Evolutionary conservation across 768 basidiomycete species (phyloP), one percentile per base, ranked within the genome.

Genomic region (Kwoniella shandongensis): DNA sequence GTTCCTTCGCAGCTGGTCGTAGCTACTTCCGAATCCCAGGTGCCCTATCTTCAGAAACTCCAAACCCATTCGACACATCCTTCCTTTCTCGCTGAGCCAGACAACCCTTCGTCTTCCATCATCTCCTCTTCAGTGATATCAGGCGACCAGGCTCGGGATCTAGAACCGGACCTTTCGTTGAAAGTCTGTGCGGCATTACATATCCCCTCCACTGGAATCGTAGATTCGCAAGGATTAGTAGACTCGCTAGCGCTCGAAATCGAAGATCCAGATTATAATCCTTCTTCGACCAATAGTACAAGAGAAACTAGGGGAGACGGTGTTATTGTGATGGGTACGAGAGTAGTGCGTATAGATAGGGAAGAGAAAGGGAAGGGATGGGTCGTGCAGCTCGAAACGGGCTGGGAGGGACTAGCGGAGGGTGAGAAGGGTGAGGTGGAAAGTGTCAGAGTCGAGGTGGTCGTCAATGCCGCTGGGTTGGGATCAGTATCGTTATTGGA

Each of bases 181-280:
- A 79, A 85, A 41, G 88, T 97, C 53, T 78, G 80, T 0, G 81
- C 81, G 8, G 91, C 91, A 2, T 75, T 99, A 26, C 86, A 85
- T 81, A 88, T 86, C 53, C 87, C 88, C 8, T 84, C 86, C 67
- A 93, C 92, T 0, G 96, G 96, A 1, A 93, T 98, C 59, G 76
- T 98, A 0, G 88, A 93, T 75, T 88, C 89, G 0, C 90, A 94
- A 79, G 73, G 83, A 3, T 78, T 93, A 51, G 89, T 97, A 85
- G 81, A 85, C 67, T 85, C 84, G 60, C 78, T 98, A 47, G 91
- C 93, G 73, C 83, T 81, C 67, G 89, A 96, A 51, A 85, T 98
- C 51, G 75, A 78, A 17, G 86, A 90, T 5, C 83, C 85, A 2
- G 86, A 85, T 36, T 70, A 70, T 29, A 54, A 58, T n/a, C 20